Conservation (phyloP, 495 filamentous ascomycete species). For the Immersiella caudata region DNA sequence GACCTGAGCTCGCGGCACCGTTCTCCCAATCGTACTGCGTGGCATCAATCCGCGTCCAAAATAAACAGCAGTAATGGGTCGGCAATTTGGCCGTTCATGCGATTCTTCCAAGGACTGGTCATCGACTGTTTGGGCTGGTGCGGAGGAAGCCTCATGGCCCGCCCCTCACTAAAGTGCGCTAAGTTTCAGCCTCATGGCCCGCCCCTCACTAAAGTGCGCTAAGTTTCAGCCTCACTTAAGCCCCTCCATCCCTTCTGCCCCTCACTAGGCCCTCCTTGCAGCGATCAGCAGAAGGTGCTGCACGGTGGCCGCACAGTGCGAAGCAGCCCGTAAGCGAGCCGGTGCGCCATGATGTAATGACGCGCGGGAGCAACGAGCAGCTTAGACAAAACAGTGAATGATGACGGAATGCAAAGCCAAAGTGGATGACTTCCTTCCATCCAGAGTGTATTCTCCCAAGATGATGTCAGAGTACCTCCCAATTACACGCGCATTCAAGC, state of each 20-base stretch:
- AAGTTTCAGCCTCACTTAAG: slow-evolving; percentile 9
- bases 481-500: no score
- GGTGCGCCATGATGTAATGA: slow-evolving; percentile 26
- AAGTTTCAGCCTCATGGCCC: neutral
- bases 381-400: neutral
- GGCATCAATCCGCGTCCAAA: slow-evolving; percentile 23
- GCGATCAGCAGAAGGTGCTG: neutral
- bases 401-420: neutral
- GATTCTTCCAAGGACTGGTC: slow-evolving; percentile 15
- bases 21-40: neutral
- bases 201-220: slow-evolving; percentile 5
- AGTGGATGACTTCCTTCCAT: neutral
- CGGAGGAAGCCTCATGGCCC: neutral
- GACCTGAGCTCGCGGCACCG: neutral
- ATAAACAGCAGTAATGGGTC: slow-evolving; percentile 25
- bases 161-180: slow-evolving; percentile 5
- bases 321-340: neutral
- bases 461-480: neutral
- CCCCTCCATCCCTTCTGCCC: neutral
- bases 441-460: neutral
- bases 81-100: slow-evolving; percentile 34
- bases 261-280: slow-evolving; percentile 12
- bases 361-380: neutral
- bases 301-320: neutral
- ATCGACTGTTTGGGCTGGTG: slow-evolving; percentile 10